Conservation (phyloP, 164 flowering plant genomes). For the Nymphaea thermarum region DNA sequence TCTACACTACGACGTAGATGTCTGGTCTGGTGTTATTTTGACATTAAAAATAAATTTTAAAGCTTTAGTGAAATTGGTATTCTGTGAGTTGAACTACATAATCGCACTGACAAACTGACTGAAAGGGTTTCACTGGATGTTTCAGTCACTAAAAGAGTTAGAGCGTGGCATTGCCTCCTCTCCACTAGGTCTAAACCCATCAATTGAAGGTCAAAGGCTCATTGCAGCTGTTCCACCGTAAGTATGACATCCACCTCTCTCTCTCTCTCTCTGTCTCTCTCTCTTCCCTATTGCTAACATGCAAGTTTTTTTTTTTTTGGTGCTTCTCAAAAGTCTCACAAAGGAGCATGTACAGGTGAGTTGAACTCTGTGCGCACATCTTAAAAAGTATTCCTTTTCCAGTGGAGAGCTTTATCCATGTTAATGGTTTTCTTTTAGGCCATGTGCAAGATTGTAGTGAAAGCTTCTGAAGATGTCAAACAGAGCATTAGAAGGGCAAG, state of each 20-base stretch:
- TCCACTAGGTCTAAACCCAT: slow-evolving; percentile 82
- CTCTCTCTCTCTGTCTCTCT: neutral
- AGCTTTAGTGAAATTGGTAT: too few species aligned
- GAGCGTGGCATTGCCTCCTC: slow-evolving; percentile 76
- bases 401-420: neutral
- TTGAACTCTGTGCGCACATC: neutral
- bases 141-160: slow-evolving; percentile 61
- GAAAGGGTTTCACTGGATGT: neutral
- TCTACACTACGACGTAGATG: too few species aligned
- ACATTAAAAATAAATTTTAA: too few species aligned
- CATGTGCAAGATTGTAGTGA: slow-evolving; percentile 71
- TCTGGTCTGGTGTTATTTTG: too few species aligned
- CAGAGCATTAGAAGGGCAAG: slow-evolving; percentile 92
- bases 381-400: too few species aligned
- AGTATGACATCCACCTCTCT: slow-evolving; percentile 13
- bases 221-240: slow-evolving; percentile 84
- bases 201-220: slow-evolving; percentile 60
- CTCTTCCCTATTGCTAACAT: neutral
- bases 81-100: too few species aligned
- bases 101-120: too few species aligned
- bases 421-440: slow-evolving; percentile 34
- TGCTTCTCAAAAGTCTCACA: slow-evolving; percentile 46
- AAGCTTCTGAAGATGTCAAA: slow-evolving; percentile 77
- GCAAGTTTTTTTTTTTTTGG: neutral
- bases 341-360: slow-evolving; percentile 85